These are phyloP conservation scores for Alternaria atra DNA, from an alignment of 2,329 filamentous ascomycete species.

Conservation along the genomic window DNA sequence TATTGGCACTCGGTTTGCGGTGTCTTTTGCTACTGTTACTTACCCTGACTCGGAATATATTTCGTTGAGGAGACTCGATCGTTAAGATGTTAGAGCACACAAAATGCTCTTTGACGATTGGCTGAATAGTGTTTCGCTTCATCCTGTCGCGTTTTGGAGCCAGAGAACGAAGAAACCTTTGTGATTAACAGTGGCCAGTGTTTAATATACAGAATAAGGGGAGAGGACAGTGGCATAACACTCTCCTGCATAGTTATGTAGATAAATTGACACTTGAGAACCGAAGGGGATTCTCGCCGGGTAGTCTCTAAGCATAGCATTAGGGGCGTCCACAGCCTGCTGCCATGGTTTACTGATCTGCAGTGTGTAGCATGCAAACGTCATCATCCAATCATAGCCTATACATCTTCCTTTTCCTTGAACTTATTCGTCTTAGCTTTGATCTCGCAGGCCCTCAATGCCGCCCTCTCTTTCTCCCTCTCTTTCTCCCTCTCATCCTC, in stretches of 20 bases:
- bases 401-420: conserved; percentile 24
- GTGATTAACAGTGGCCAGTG: not conserved
- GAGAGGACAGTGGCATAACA: not conserved
- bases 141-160: not conserved
- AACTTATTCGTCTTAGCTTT: conserved; percentile 6
- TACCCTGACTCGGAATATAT: not conserved
- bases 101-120: not conserved
- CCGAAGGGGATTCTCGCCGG: not conserved
- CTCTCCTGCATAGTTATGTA: not conserved
- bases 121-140: not conserved
- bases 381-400: not conserved
- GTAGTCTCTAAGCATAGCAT: not conserved
- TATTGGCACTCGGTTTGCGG: not conserved
- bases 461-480: conserved; percentile 30
- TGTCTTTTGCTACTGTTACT: not conserved
- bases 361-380: not conserved
- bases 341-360: not conserved
- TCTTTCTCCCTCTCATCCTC: conserved; percentile 31
- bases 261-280: not conserved
- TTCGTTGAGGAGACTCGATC: not conserved
- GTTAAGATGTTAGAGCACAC: not conserved
- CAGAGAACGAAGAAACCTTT: not conserved
- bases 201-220: not conserved
- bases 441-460: not conserved
- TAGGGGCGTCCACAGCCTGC: not conserved